Percentiles rank a stretch among this genome's conserved stretches.
phyloP scores from a whole-genome alignment of 768 basidiomycete genomes.

The Trametes maxima region DNA sequence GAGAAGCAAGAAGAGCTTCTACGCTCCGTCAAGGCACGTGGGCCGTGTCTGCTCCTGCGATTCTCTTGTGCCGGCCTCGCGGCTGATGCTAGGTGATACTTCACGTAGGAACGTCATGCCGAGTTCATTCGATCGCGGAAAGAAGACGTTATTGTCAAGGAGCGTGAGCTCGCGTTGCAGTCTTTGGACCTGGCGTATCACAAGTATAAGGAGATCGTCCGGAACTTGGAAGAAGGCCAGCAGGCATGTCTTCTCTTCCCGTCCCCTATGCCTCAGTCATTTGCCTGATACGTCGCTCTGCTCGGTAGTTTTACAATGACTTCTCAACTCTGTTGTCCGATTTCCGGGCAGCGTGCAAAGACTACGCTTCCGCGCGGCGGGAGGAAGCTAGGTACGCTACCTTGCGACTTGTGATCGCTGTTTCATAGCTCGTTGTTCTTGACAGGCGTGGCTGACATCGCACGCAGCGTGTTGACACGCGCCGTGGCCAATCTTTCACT shows the following conservation, averaged over 20 bases:
- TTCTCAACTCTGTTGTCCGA: conserved; percentile 69
- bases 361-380: conserved; percentile 72
- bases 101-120: conserved; percentile 61
- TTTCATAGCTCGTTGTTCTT: background rate
- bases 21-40: conserved; percentile 63
- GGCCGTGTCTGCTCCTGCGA: background rate
- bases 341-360: conserved; percentile 75
- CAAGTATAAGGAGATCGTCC: conserved; percentile 83
- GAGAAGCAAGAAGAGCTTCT: conserved; percentile 68
- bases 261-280: background rate
- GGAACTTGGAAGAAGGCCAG: conserved; percentile 87
- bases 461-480: conserved; percentile 12
- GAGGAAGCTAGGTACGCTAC: conserved; percentile 71
- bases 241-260: conserved; percentile 51
- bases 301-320: conserved; percentile 85
- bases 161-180: conserved; percentile 80
- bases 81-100: background rate
- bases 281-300: background rate
- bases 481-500: conserved; percentile 1
- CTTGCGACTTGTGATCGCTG: background rate
- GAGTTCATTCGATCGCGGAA: conserved; percentile 74
- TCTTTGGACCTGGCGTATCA: conserved; percentile 83
- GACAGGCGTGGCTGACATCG: background rate
- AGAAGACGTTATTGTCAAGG: conserved; percentile 76
- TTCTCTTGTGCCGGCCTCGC: background rate